Evolutionary conservation across 1,284 basidiomycete species (phyloP).

Genomic region (Ceratobasidium sp.): DNA sequence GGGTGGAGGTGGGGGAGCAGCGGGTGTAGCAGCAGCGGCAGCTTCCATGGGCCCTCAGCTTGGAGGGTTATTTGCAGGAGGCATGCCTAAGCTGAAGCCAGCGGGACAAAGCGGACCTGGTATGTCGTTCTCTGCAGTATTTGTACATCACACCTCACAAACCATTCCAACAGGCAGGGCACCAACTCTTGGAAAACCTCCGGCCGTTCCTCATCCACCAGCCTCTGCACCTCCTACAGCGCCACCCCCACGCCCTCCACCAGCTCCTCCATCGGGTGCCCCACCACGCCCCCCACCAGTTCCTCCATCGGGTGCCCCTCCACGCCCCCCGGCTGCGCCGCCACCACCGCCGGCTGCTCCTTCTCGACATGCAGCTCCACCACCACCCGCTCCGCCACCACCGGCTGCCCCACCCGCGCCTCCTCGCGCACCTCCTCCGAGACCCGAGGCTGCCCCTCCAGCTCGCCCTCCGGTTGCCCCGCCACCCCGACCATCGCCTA

Average conservation of each 20-base stretch:
- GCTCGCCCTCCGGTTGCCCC: slow-evolving; percentile 73
- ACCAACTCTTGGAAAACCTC: slow-evolving; percentile 68
- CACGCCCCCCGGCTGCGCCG: slow-evolving; percentile 42
- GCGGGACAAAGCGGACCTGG: slow-evolving; percentile 66
- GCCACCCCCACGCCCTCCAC: slow-evolving; percentile 42
- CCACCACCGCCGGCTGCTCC: slow-evolving; percentile 53
- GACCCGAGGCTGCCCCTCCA: slow-evolving; percentile 66
- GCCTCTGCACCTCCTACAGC: slow-evolving; percentile 47
- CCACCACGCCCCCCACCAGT: slow-evolving; percentile 41
- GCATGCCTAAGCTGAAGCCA: slow-evolving; percentile 87
- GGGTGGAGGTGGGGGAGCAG: slow-evolving; percentile 53
- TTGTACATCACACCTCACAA: slow-evolving; percentile 34
- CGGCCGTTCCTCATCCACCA: slow-evolving; percentile 65
- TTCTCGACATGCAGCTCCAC: slow-evolving; percentile 51
- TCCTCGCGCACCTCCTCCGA: slow-evolving; percentile 42
- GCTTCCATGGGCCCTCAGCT: slow-evolving; percentile 74
- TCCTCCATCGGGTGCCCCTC: slow-evolving; percentile 43
- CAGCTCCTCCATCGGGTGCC: slow-evolving; percentile 44
- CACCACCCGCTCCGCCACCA: slow-evolving; percentile 48
- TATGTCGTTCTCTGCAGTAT: slow-evolving; percentile 52
- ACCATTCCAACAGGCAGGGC: slow-evolving; percentile 60
- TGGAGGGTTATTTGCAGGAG: slow-evolving; percentile 85
- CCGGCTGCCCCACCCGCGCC: slow-evolving; percentile 49
- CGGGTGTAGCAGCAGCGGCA: slow-evolving; percentile 42
- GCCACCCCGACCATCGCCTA: slow-evolving; percentile 55